Evolutionary conservation across 164 flowering plant species (phyloP).

Genomic region (Magnolia kwangsiensis): DNA sequence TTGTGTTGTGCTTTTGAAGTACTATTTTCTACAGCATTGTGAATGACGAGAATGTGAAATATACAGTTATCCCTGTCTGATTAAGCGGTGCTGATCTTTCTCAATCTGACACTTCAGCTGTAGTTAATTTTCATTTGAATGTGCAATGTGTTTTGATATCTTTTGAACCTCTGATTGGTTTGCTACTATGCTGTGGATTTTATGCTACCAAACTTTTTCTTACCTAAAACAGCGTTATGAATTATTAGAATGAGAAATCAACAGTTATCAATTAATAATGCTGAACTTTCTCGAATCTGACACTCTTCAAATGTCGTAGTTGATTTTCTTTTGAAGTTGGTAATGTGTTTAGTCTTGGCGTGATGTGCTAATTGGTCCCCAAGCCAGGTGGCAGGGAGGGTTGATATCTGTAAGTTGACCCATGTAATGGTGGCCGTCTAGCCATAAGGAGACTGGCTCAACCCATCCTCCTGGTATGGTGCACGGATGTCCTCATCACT

Average conservation of each 20-base stretch:
- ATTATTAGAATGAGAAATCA: neutral
- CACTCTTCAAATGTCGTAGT: neutral
- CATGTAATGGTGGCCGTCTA: no score
- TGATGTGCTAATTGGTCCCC: neutral
- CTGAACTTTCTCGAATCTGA: neutral
- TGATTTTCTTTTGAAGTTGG: neutral
- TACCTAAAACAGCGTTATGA: neutral
- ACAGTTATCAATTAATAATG: constrained; percentile 1
- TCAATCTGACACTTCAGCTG: neutral
- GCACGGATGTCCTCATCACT: no score
- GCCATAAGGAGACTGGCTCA: no score
- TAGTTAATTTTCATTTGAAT: no score
- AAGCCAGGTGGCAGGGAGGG: no score
- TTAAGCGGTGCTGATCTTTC: neutral
- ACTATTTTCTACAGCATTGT: neutral
- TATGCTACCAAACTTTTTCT: neutral
- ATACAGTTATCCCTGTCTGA: constrained; percentile 11
- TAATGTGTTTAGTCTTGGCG: neutral
- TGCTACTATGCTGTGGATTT: neutral
- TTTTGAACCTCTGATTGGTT: neutral
- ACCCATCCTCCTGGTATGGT: no score
- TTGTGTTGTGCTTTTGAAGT: no score
- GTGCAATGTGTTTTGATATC: no score
- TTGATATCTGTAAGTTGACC: no score
- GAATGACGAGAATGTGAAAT: neutral